A percentile compares a stretch with the other conserved stretches of the same genome.
phyloP scores from a whole-genome alignment of 768 basidiomycete species.

The Clitopilus passeckerianus region DNA sequence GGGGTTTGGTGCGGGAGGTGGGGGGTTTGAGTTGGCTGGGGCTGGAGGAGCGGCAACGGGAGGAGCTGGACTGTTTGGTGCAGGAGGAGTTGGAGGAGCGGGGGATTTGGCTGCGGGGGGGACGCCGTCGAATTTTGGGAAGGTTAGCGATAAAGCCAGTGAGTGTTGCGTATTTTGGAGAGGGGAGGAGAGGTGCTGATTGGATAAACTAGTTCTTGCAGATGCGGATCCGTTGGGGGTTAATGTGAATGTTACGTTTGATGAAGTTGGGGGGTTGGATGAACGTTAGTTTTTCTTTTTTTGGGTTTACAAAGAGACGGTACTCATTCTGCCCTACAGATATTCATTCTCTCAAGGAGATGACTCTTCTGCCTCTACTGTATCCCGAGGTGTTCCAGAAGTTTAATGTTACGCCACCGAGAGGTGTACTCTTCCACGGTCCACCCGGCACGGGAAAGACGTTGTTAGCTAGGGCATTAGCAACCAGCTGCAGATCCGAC shows the following conservation, averaged over 20 bases:
- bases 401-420: slow-evolving; percentile 90
- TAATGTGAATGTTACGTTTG: slow-evolving; percentile 90
- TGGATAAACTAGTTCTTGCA: slow-evolving; percentile 58
- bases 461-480: slow-evolving; percentile 87
- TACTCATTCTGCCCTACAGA: slow-evolving; percentile 38
- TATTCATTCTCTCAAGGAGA: slow-evolving; percentile 95
- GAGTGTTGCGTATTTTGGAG: slow-evolving; percentile 13
- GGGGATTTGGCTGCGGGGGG: slow-evolving; percentile 68
- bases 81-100: slow-evolving; percentile 65
- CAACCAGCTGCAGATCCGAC: slow-evolving; percentile 84
- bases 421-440: slow-evolving; percentile 96
- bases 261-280: slow-evolving; percentile 94
- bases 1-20: slow-evolving; percentile 46
- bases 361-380: slow-evolving; percentile 92
- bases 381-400: slow-evolving; percentile 97
- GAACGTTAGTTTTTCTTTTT: slow-evolving; percentile 35
- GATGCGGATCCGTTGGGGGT: slow-evolving; percentile 96
- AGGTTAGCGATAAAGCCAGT: slow-evolving; percentile 71
- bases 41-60: slow-evolving; percentile 35
- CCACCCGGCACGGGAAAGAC: slow-evolving; percentile 99
- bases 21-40: slow-evolving; percentile 47
- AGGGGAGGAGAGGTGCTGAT: slow-evolving; percentile 3
- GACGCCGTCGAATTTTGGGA: slow-evolving; percentile 82
- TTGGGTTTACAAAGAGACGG: neutral
- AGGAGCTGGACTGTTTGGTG: slow-evolving; percentile 54